Base-by-base conservation (phyloP, 306 rosid species). In the Fragaria vesca region DNA sequence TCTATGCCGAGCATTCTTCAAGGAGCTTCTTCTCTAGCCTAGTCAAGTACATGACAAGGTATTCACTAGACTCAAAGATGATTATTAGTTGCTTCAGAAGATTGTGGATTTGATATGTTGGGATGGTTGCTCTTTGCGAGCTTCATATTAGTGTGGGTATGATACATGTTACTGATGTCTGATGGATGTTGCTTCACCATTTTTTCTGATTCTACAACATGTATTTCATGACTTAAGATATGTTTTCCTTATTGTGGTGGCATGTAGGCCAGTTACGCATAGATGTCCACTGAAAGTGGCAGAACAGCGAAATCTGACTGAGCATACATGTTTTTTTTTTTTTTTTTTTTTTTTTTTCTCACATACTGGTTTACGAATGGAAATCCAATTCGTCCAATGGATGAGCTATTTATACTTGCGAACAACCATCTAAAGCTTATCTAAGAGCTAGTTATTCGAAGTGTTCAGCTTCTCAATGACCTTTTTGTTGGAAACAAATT, bases 41-140 rank as follows among this genome's bases (percentile, higher is more conserved):
- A 40, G 77, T 87, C 68, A 87, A 85, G 58, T 92, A 94, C 87
- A 90, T 94, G 94, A 89, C 88, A 75, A 92, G 97, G 98, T 94
- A 87, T 69, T 8, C n/a, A 36, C 68, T 72, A 36, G 78, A 72
- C 81, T 85, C 72, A 11, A 46, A 38, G 26, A 48, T 13, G 67
- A 72, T 51, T 73, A 36, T 69, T 71, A 43, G 54, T 45, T 79
- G 65, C 18, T 67, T 63, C 40, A 73, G 18, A 4, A 73, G 55
- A 40, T 11, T 65, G 52, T 6, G 45, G 45, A 26, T 60, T 60
- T 28, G n/a, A 45, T 38, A 28, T 63, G 67, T 46, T 57, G 11
- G 74, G 21, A 79, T 65, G 47, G 16, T 54, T 65, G 12, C 17
- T 66, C 51, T 54, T 13, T 46, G 30, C 52, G 54, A 72, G 52